Evolutionary conservation across 176 grass and related monocot species (phyloP), one percentile per base, ranked within the genome.

Genomic region (Carex littledalei): DNA sequence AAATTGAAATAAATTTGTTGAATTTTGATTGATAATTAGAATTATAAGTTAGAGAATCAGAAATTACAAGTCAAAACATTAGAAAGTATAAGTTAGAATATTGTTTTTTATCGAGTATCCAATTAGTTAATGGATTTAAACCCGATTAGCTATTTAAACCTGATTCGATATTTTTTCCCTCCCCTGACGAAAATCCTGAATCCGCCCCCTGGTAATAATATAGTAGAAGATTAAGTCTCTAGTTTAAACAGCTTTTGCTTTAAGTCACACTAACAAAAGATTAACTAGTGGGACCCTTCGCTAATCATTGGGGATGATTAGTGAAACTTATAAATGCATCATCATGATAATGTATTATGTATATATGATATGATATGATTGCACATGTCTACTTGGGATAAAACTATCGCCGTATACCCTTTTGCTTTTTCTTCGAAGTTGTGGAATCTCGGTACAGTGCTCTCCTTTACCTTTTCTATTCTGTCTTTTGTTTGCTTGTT

Each of bases 361-460:
- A 6, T 41, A 41, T 41, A 45, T 45, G 1, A 26, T 26, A 26
- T 26, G 79, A 81, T 81, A 60, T 83, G 80, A 83, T 83, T 83
- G 80, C 80, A 83, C 80, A 83, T 83, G 80, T 83, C 62, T 67
- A 83, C 80, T 83, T 83, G 80, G 54, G 55, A 77, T 77, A 77
- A 76, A 17, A 54, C 24, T 3, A 75, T 77, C 73, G 49, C 73
- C 49, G 73, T 77, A 77, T 77, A 2, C 12, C 49, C 49, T 55
- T 55, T 77, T 77, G 22, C 49, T 77, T 77, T 76, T 77, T 55
- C 73, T 55, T 77, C 73, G 16, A 77, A 77, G 49, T 54, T 77
- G 49, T 54, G 47, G 73, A 77, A 77, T 77, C 73, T 55, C 49
- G 16, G 49, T 54, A 77, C 73, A 77, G 73, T 77, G 49, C 73